Evolutionary conservation across 768 basidiomycete species (phyloP).

Genomic region (Gloeostereum incarnatum): DNA sequence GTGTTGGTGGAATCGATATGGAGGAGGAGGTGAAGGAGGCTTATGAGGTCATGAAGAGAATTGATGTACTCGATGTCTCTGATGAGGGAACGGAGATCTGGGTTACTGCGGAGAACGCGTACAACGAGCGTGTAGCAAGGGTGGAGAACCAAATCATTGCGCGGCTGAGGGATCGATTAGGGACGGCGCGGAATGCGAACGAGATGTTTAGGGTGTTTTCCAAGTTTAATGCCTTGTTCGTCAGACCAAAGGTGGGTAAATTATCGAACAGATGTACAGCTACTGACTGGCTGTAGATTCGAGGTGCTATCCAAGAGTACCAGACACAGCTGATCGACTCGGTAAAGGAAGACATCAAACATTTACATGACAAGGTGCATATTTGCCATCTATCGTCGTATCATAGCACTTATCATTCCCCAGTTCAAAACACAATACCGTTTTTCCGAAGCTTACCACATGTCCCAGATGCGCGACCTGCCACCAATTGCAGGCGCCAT

Average conservation of each 20-base stretch:
- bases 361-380: conserved; percentile 80
- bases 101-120: conserved; percentile 95
- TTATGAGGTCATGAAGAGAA: conserved; percentile 95
- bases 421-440: conserved; percentile 96
- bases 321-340: conserved; percentile 98
- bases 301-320: conserved; percentile 98
- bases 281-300: conserved; percentile 45
- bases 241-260: conserved; percentile 93
- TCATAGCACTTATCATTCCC: neutral
- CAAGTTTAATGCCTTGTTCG: conserved; percentile 95
- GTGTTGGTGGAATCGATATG: conserved; percentile 92
- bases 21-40: conserved; percentile 95
- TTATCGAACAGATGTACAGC: neutral
- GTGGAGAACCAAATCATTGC: conserved; percentile 99
- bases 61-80: conserved; percentile 93
- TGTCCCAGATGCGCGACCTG: conserved; percentile 97
- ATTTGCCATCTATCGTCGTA: neutral
- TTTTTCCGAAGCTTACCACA: conserved; percentile 91
- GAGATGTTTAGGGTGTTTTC: conserved; percentile 99
- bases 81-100: conserved; percentile 89
- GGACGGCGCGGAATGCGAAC: conserved; percentile 93
- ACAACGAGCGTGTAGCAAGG: conserved; percentile 93
- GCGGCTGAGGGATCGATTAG: conserved; percentile 80
- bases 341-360: conserved; percentile 97
- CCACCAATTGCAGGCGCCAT: conserved; percentile 98